A percentile compares a stretch with the other conserved stretches of the same genome.
Evolutionary conservation across 1,284 basidiomycete species (phyloP).

Genomic region (Ustilago bromivora): DNA sequence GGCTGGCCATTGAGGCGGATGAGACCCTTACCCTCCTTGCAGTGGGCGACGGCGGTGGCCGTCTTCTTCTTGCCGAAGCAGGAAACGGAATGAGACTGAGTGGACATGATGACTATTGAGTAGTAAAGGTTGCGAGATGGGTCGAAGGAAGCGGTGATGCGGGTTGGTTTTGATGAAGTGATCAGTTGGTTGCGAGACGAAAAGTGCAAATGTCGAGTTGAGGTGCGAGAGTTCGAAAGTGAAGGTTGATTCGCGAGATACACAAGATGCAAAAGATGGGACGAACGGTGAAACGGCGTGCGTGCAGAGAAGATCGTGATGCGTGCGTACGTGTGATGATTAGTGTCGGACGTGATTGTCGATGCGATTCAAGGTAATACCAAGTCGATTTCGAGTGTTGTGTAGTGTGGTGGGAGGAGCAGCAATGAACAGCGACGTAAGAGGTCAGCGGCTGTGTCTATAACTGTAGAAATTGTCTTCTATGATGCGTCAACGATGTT

Average conservation of each 20-base stretch:
- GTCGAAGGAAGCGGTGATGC: not conserved
- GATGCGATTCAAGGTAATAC: slow-evolving; percentile 12
- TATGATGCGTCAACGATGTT: slow-evolving; percentile 6
- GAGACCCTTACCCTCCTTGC: slow-evolving; percentile 89
- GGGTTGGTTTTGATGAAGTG: slow-evolving; percentile 8
- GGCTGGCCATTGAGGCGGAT: slow-evolving; percentile 98
- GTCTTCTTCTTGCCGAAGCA: slow-evolving; percentile 72
- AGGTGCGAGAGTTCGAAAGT: not conserved
- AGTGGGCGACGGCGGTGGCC: slow-evolving; percentile 66
- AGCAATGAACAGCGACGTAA: slow-evolving; percentile 9
- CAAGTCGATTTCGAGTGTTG: not conserved
- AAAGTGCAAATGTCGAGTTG: slow-evolving; percentile 1
- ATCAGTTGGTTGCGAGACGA: not conserved
- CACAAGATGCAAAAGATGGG: not conserved
- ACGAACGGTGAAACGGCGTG: not conserved
- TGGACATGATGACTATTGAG: slow-evolving; percentile 56
- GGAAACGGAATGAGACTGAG: slow-evolving; percentile 69
- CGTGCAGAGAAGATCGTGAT: slow-evolving; percentile 2
- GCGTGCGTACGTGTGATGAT: slow-evolving; percentile 11
- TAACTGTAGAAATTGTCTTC: not conserved
- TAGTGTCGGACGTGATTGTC: slow-evolving; percentile 13
- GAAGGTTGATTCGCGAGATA: not conserved
- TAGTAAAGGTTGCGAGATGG: not conserved
- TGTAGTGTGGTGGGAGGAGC: slow-evolving; percentile 7
- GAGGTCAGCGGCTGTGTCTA: slow-evolving; percentile 32